These are phyloP conservation scores for Papilionanthe hybrid DNA, from an alignment of 116 monocot genomes.

Conservation along the genomic window DNA sequence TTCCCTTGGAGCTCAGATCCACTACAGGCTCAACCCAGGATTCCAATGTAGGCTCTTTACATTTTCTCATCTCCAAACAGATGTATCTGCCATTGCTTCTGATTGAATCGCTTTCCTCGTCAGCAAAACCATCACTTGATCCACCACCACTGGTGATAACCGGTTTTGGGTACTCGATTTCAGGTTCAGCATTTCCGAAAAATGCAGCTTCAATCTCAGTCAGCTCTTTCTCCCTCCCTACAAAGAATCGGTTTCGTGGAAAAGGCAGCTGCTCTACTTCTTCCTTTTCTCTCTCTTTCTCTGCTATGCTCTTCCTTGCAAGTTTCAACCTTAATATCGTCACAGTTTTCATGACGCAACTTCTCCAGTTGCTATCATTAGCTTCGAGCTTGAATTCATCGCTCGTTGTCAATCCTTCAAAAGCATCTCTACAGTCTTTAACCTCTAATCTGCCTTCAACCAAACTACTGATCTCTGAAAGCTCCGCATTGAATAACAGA, in stretches of 20 bases:
- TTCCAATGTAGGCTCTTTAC: slow-evolving; percentile 78
- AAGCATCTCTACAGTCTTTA: slow-evolving; percentile 62
- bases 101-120: slow-evolving; percentile 72
- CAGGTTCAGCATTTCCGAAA: slow-evolving; percentile 56
- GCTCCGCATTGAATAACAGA: slow-evolving; percentile 56
- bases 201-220: slow-evolving; percentile 65
- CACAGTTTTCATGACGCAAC: slow-evolving; percentile 47
- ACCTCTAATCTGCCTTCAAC: slow-evolving; percentile 51
- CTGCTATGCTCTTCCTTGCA: slow-evolving; percentile 47
- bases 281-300: slow-evolving; percentile 22
- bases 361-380: slow-evolving; percentile 74
- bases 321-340: slow-evolving; percentile 51
- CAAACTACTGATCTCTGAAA: slow-evolving; percentile 43
- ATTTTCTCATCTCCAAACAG: slow-evolving; percentile 74
- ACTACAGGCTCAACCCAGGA: slow-evolving; percentile 77
- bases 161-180: slow-evolving; percentile 43
- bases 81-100: slow-evolving; percentile 54
- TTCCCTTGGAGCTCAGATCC: slow-evolving; percentile 39
- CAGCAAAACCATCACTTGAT: slow-evolving; percentile 70
- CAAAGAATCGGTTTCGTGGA: slow-evolving; percentile 55
- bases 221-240: slow-evolving; percentile 81
- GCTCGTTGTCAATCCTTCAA: slow-evolving; percentile 48
- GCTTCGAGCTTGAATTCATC: slow-evolving; percentile 67
- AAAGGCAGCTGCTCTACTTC: slow-evolving; percentile 58
- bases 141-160: slow-evolving; percentile 26